Evolutionary conservation across 2,329 filamentous ascomycete genomes (phyloP).

Genomic region (Epichloe festucae): DNA sequence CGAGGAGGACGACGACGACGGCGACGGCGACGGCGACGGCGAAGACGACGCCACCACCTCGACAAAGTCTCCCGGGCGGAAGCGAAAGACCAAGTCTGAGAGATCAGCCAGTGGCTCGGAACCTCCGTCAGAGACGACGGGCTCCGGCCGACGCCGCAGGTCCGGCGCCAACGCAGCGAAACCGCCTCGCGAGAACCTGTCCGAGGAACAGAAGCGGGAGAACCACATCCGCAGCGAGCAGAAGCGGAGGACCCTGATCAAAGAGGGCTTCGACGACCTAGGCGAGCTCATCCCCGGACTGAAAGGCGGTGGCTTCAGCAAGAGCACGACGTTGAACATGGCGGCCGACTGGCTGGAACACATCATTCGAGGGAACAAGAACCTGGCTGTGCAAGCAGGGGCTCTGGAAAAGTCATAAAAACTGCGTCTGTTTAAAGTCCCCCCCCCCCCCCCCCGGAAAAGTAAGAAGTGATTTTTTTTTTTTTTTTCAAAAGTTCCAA

Average conservation of each 20-base stretch:
- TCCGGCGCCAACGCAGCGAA: constrained; percentile 32
- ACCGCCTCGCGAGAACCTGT: constrained; percentile 54
- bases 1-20: constrained; percentile 21
- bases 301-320: constrained; percentile 63
- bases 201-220: constrained; percentile 67
- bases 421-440: neutral
- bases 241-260: constrained; percentile 70
- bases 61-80: constrained; percentile 24
- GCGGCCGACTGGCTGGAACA: constrained; percentile 69
- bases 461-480: neutral
- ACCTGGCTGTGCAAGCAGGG: constrained; percentile 25
- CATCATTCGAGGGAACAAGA: constrained; percentile 54
- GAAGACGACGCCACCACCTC: constrained; percentile 21
- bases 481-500: neutral
- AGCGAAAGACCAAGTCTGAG: constrained; percentile 36
- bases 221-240: constrained; percentile 85
- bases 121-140: constrained; percentile 21
- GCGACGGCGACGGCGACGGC: constrained; percentile 18
- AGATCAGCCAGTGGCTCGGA: constrained; percentile 14
- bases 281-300: constrained; percentile 63
- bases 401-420: constrained; percentile 1
- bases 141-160: constrained; percentile 36
- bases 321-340: constrained; percentile 65
- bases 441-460: too few relatives aligned
- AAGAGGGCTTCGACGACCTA: constrained; percentile 73